Conservation (phyloP, 768 basidiomycete genomes). For the Dentipellis sp. region DNA sequence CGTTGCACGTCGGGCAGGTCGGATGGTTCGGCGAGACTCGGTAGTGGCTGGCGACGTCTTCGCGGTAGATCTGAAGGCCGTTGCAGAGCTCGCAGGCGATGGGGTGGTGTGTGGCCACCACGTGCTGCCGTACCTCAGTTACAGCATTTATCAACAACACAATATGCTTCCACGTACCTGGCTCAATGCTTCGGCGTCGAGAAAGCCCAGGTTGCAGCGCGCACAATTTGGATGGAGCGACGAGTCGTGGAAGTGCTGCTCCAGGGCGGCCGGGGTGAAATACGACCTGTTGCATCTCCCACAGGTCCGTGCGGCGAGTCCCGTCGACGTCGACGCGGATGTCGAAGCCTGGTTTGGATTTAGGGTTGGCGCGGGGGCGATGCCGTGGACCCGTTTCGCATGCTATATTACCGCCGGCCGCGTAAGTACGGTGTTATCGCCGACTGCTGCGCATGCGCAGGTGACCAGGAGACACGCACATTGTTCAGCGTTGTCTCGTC, state of each 20-base stretch:
- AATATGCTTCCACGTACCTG: background rate
- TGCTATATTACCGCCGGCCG: background rate
- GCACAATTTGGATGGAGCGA: background rate
- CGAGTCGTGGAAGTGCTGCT: background rate
- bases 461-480: slow-evolving; percentile 4
- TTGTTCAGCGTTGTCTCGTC: slow-evolving; percentile 5
- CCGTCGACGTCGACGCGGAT: no score
- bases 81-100: slow-evolving; percentile 8
- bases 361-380: background rate
- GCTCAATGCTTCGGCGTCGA: slow-evolving; percentile 15
- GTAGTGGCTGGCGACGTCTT: slow-evolving; percentile 11
- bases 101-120: slow-evolving; percentile 7
- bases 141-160: background rate
- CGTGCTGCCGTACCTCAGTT: slow-evolving; percentile 21
- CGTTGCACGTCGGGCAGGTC: slow-evolving; percentile 7
- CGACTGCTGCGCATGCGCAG: no score
- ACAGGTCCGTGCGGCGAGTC: background rate
- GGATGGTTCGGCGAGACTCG: slow-evolving; percentile 6
- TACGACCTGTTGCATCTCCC: background rate
- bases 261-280: background rate
- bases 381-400: background rate
- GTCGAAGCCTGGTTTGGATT: no score
- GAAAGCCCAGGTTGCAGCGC: slow-evolving; percentile 24
- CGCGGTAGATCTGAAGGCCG: slow-evolving; percentile 8
- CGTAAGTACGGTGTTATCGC: no score